Conservation (phyloP, 495 filamentous ascomycete species). For the Annulohypoxylon stygium region DNA sequence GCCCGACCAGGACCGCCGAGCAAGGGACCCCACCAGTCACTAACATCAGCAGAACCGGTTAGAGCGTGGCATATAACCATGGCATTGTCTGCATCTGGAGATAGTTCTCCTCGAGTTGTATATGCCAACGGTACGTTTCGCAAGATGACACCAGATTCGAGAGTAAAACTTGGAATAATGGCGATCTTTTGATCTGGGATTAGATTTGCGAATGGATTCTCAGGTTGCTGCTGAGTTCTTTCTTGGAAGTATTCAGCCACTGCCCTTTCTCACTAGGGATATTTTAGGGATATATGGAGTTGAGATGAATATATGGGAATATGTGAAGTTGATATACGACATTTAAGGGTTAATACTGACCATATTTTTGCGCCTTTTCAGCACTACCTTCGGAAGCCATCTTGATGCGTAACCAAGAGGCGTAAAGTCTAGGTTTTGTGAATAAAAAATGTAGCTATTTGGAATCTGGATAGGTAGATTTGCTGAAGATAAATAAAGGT, state of each 20-base stretch:
- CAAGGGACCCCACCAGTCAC: constrained; percentile 98
- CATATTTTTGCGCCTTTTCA: constrained; percentile 50
- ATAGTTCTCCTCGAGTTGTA: constrained; percentile 84
- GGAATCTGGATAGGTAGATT: background rate
- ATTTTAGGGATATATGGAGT: background rate
- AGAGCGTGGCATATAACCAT: constrained; percentile 98
- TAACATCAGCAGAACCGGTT: constrained; percentile 94
- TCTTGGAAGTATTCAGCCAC: constrained; percentile 71
- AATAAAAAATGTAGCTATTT: background rate
- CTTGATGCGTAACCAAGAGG: constrained; percentile 5
- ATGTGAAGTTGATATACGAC: background rate
- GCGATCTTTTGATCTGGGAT: constrained; percentile 89
- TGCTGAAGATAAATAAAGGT: constrained; percentile 1
- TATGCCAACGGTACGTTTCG: constrained; percentile 93
- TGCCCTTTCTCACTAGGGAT: constrained; percentile 40
- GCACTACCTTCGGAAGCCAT: constrained; percentile 39
- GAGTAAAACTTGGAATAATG: constrained; percentile 88
- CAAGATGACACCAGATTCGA: constrained; percentile 91
- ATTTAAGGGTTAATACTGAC: constrained; percentile 51
- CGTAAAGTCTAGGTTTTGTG: constrained; percentile 2
- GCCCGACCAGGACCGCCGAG: constrained; percentile 89
- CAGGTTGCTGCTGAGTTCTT: constrained; percentile 75
- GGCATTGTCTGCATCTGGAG: constrained; percentile 83
- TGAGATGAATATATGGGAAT: background rate
- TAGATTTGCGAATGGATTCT: constrained; percentile 89